Base-by-base conservation (phyloP, 1,284 basidiomycete species). In the Gymnopus androsaceus region DNA sequence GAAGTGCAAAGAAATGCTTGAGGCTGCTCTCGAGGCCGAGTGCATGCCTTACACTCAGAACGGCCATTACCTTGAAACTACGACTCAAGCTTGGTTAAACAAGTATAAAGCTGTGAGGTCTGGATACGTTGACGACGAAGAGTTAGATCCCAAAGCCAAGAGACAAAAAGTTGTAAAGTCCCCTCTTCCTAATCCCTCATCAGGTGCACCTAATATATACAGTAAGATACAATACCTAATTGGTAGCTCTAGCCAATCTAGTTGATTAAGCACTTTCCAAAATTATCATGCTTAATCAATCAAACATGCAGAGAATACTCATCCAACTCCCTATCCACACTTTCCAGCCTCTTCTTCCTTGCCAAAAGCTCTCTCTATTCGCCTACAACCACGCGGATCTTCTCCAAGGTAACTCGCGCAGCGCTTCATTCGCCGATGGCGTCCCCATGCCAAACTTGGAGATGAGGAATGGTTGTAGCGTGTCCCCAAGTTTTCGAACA, bases 31-130 rank as follows among this genome's bases (percentile, higher is more conserved):
- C 7, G 61, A 71, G 21, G 61, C 68, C 23, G 76, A 79, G 54
- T 25, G 42, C 3, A 64, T 63, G 1, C 75, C 75, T 0, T 75
- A 60, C 57, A 79, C 76, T 9, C 76, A 72, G 55, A 78, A 78
- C 58, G 57, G 53, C 3, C 71, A 74, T 56, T 75, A 76, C 53
- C 67, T 76, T 1, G 52, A 64, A 8, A 45, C 64, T 0, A 58
- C 60, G 6, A 64, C 63, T 1, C 70, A 75, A 8, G 72, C 70
- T 48, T 76, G 72, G 70, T 57, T 73, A 1, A 59, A 66, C 0
- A 65, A 67, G 27, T 76, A 75, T 58, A 72, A 69, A 46, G 42
- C 46, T 67, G 65, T n/a, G 15, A 51, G 55, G 15, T 37, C 30
- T 21, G 51, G 37, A 1, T 19, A 52, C 21, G 23, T 28, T 23